phyloP scores from a whole-genome alignment of 1,284 basidiomycete genomes.

The Gymnopus androsaceus region DNA sequence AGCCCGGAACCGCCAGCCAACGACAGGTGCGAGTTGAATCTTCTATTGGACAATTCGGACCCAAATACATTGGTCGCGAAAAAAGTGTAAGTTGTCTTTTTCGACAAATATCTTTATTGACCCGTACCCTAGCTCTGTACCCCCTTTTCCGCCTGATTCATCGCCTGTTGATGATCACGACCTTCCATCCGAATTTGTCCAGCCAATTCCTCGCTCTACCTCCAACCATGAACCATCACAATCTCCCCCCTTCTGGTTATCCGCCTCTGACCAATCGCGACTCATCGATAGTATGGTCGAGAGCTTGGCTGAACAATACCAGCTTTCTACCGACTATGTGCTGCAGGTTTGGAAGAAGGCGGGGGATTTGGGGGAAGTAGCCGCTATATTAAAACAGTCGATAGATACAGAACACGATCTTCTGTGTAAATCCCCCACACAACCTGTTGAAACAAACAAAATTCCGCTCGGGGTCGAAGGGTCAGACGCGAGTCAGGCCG shows the following conservation, averaged over 20 bases:
- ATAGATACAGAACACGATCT: neutral
- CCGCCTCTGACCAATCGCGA: conserved; percentile 2
- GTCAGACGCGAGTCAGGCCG: too few relatives aligned
- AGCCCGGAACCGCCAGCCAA: too few relatives aligned
- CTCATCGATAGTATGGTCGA: conserved; percentile 9
- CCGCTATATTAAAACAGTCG: conserved; percentile 1
- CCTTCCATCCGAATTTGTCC: neutral
- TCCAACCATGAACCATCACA: neutral
- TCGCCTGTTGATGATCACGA: neutral
- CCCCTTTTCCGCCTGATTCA: neutral
- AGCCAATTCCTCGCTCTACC: neutral
- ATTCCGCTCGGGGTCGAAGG: too few relatives aligned
- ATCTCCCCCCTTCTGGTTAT: neutral
- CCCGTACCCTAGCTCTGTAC: too few relatives aligned
- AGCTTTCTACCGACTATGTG: conserved; percentile 4
- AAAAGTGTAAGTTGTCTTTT: too few relatives aligned
- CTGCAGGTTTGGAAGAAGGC: conserved; percentile 9
- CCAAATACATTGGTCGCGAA: too few relatives aligned
- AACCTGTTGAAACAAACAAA: too few relatives aligned
- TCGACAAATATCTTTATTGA: too few relatives aligned
- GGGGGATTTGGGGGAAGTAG: conserved; percentile 5
- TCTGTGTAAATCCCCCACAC: neutral
- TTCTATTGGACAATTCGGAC: too few relatives aligned
- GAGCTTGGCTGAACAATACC: neutral
- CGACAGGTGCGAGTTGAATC: too few relatives aligned